phyloP scores from a whole-genome alignment of 176 grass and related monocot genomes.

The Sorghum bicolor region DNA sequence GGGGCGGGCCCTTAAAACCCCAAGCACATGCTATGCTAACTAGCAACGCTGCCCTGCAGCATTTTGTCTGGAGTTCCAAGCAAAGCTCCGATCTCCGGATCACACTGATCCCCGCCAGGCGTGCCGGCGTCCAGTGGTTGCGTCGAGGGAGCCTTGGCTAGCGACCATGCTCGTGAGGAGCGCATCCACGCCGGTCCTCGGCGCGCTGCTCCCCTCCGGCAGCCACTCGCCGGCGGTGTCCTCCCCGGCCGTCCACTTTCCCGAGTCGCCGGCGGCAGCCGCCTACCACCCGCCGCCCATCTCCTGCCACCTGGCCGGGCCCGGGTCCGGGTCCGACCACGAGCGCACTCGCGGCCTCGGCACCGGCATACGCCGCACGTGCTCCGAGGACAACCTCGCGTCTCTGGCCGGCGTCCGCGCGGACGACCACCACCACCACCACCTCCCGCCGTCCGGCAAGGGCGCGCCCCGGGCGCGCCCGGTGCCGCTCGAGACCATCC shows the following conservation, averaged over 20 bases:
- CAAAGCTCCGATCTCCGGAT: not conserved
- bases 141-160: not conserved
- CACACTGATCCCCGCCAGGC: not conserved
- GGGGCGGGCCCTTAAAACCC: not conserved
- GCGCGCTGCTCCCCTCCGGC: constrained; percentile 44
- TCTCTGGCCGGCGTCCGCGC: not conserved
- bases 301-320: constrained; percentile 36
- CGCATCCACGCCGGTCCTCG: constrained; percentile 63
- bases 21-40: not conserved
- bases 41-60: no score
- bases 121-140: not conserved
- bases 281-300: constrained; percentile 32
- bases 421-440: constrained; percentile 12
- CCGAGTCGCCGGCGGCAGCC: constrained; percentile 30
- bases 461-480: constrained; percentile 13
- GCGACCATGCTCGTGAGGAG: constrained; percentile 49
- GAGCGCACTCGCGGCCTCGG: constrained; percentile 15
- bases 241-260: constrained; percentile 39
- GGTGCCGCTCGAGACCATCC: constrained; percentile 47
- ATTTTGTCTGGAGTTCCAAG: no score
- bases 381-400: constrained; percentile 62
- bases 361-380: constrained; percentile 41
- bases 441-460: constrained; percentile 15
- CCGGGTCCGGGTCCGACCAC: constrained; percentile 24
- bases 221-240: constrained; percentile 41